phyloP scores from a whole-genome alignment of 129 eudicot species.

The Pseudognaphalium luteoalbum region DNA sequence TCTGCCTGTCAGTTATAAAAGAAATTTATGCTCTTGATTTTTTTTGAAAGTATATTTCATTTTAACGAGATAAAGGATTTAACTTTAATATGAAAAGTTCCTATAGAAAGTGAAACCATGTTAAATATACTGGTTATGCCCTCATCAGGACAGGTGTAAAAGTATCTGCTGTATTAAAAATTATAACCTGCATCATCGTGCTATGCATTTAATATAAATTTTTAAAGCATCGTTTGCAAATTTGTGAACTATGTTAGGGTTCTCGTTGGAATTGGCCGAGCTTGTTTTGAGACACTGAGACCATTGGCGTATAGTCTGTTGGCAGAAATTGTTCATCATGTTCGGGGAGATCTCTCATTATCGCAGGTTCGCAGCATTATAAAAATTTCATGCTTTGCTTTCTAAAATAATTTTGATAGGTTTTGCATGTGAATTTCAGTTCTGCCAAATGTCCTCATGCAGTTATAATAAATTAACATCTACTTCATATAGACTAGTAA shows the following conservation, averaged over 20 bases:
- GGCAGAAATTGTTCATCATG: slow-evolving; percentile 99
- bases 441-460: slow-evolving; percentile 8
- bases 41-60: slow-evolving; percentile 1
- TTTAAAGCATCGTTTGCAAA: slow-evolving; percentile 23
- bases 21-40: neutral
- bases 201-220: neutral
- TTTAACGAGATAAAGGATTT: neutral
- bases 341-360: slow-evolving; percentile 86
- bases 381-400: neutral
- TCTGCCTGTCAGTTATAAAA: neutral
- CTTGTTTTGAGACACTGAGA: slow-evolving; percentile 93
- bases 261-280: slow-evolving; percentile 98
- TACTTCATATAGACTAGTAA: neutral
- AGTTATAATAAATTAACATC: slow-evolving; percentile 7
- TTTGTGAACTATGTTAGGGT: slow-evolving; percentile 55
- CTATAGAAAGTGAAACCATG: slow-evolving; percentile 17
- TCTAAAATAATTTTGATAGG: neutral
- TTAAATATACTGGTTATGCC: slow-evolving; percentile 17
- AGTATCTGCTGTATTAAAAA: slow-evolving; percentile 12
- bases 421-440: slow-evolving; percentile 1
- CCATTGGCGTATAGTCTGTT: slow-evolving; percentile 96
- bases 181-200: neutral
- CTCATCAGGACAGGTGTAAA: slow-evolving; percentile 19
- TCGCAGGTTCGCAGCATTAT: slow-evolving; percentile 63
- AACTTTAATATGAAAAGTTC: slow-evolving; percentile 12